Conservation (phyloP, 2,329 filamentous ascomycete species). For the Cordyceps cateniannulata region DNA sequence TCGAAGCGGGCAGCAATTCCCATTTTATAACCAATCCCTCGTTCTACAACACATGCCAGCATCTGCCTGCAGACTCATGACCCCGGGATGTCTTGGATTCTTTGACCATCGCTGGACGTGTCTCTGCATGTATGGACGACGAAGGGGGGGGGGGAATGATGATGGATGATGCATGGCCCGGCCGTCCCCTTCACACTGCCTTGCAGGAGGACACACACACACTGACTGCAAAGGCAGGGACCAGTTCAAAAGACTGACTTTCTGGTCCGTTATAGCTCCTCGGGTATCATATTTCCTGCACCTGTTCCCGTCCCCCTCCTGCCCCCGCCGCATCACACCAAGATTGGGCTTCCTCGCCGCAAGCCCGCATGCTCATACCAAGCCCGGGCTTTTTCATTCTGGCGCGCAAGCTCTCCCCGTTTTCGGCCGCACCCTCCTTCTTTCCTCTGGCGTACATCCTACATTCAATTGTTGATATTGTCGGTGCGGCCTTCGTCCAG, state of each 20-base stretch:
- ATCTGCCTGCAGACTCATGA: not conserved
- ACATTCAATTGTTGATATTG: not conserved
- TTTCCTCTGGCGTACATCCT: not conserved
- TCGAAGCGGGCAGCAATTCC: not conserved
- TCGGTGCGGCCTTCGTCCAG: not conserved
- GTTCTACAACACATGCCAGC: not conserved
- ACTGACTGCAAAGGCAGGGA: not conserved
- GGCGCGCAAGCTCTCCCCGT: not conserved
- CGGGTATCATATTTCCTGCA: conserved; percentile 3
- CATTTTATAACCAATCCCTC: conserved; percentile 5
- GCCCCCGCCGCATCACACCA: not conserved
- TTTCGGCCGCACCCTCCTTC: not conserved
- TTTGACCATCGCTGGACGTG: not conserved
- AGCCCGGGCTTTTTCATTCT: too few species aligned
- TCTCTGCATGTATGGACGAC: not conserved
- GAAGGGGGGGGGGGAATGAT: not conserved
- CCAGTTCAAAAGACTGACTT: not conserved
- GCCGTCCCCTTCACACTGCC: not conserved
- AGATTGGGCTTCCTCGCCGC: not conserved
- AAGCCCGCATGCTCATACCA: not conserved
- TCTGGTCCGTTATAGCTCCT: not conserved
- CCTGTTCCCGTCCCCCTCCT: not conserved
- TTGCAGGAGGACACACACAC: not conserved
- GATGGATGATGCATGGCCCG: conserved; percentile 2
- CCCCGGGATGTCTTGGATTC: not conserved